phyloP scores from a whole-genome alignment of 2,329 filamentous ascomycete genomes.

The Penicillium rolfsii region DNA sequence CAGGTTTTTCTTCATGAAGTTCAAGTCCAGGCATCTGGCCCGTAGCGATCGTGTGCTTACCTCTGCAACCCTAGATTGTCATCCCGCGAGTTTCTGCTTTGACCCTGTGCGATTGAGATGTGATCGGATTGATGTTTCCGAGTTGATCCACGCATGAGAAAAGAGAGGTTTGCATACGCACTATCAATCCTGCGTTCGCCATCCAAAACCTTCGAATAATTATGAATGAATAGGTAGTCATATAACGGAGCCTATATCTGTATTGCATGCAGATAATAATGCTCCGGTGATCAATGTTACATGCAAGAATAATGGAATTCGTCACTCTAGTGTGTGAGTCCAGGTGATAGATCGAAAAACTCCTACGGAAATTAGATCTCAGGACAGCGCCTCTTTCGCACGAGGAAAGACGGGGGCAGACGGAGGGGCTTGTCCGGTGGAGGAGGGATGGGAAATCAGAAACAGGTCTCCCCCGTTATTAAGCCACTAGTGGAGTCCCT shows the following conservation, averaged over 20 bases:
- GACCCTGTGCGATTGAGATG: not conserved
- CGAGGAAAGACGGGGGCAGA: constrained; percentile 4
- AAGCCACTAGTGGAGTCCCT: not conserved
- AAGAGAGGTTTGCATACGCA: not conserved
- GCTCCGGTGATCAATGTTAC: not conserved
- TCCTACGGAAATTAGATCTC: constrained; percentile 3
- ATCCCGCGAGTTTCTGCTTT: not conserved
- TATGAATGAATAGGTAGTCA: not conserved
- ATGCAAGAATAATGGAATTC: not conserved
- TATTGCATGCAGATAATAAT: not conserved
- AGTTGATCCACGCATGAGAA: constrained; percentile 2
- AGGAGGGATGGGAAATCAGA: not conserved
- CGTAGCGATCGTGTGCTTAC: not conserved
- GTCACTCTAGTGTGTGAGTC: not conserved
- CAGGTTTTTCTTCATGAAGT: not conserved
- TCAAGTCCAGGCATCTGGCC: not conserved
- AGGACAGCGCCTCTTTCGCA: not conserved
- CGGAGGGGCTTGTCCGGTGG: constrained; percentile 1
- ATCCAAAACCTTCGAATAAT: not conserved
- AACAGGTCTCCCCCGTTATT: not conserved
- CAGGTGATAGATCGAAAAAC: not conserved
- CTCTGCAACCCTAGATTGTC: not conserved
- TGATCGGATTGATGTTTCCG: not conserved
- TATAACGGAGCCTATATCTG: not conserved
- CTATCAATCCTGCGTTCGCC: not conserved